Conservation (phyloP, 2,329 filamentous ascomycete species). For the Colletotrichum sp. region DNA sequence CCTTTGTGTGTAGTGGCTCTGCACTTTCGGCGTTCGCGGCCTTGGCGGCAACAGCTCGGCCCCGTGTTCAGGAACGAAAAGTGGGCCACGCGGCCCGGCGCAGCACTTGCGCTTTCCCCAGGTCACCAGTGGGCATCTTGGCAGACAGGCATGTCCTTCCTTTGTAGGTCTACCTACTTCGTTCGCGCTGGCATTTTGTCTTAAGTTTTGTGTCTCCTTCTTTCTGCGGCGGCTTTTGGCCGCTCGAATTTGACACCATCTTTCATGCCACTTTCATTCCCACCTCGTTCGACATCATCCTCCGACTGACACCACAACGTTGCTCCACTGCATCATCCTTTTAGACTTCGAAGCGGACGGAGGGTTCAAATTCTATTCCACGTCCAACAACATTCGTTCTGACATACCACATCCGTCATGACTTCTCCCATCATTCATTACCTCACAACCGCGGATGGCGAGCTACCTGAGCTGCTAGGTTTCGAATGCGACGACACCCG, state of each 20-base stretch:
- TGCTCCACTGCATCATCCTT: background rate
- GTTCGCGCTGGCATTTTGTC: background rate
- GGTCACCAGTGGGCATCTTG: background rate
- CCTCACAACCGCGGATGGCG: background rate
- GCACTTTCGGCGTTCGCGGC: background rate
- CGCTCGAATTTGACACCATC: background rate
- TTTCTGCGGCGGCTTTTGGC: background rate
- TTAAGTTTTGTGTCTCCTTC: background rate
- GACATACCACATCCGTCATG: background rate
- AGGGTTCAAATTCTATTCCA: background rate
- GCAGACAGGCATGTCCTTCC: background rate
- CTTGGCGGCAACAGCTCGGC: background rate
- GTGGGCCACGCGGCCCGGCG: background rate
- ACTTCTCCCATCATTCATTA: background rate
- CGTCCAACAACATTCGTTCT: background rate
- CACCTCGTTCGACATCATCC: background rate
- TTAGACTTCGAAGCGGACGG: background rate
- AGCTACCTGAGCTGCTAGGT: background rate
- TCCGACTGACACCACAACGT: fast-evolving
- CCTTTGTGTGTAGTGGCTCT: background rate
- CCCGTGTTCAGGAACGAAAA: background rate
- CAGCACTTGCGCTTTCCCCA: background rate
- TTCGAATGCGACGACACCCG: background rate
- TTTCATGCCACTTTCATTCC: background rate
- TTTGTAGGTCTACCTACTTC: background rate